A percentile compares a stretch with the other conserved stretches of the same genome.
phyloP scores from a whole-genome alignment of 139 green algal species.

The Spirogloea muscicola region DNA sequence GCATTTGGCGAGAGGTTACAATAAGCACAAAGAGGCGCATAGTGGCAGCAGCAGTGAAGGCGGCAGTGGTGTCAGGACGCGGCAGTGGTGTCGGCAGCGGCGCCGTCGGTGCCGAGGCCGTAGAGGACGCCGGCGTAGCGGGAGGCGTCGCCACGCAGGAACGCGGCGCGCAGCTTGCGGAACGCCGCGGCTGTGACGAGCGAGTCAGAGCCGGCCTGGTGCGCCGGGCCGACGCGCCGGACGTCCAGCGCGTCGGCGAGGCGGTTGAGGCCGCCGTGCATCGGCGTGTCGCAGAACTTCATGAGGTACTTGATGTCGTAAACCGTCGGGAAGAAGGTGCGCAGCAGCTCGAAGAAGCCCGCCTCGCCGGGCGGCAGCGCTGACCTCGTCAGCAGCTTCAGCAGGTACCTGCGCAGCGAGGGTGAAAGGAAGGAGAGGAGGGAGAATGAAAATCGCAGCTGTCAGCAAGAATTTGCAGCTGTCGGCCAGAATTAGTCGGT shows the following conservation, averaged over 20 bases:
- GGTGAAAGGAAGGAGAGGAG: neutral
- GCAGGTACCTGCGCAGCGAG: slow-evolving; percentile 87
- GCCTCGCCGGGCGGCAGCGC: slow-evolving; percentile 75
- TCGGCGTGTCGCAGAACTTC: slow-evolving; percentile 87
- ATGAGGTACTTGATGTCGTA: slow-evolving; percentile 99
- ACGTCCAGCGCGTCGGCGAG: slow-evolving; percentile 91
- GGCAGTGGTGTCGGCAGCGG: too few relatives aligned
- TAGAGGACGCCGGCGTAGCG: slow-evolving; percentile 86
- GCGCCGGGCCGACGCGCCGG: slow-evolving; percentile 75
- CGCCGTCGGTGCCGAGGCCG: slow-evolving; percentile 78
- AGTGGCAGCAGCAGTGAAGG: too few relatives aligned
- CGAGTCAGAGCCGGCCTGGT: slow-evolving; percentile 84
- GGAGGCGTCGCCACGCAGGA: slow-evolving; percentile 70
- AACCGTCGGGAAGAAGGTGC: slow-evolving; percentile 91
- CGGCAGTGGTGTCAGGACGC: too few relatives aligned
- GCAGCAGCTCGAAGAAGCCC: slow-evolving; percentile 85
- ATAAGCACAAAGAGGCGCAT: too few relatives aligned
- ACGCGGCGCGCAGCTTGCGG: slow-evolving; percentile 79
- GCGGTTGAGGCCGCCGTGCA: slow-evolving; percentile 96
- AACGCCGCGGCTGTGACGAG: slow-evolving; percentile 89
- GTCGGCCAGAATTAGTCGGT: neutral
- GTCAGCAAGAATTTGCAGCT: neutral
- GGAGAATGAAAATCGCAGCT: neutral
- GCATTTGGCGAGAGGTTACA: too few relatives aligned
- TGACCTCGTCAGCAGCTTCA: slow-evolving; percentile 92